Percentiles rank a stretch among this genome's conserved stretches.
Evolutionary conservation across 1,284 basidiomycete genomes (phyloP).

Genomic region (Sporisorium sorghi): DNA sequence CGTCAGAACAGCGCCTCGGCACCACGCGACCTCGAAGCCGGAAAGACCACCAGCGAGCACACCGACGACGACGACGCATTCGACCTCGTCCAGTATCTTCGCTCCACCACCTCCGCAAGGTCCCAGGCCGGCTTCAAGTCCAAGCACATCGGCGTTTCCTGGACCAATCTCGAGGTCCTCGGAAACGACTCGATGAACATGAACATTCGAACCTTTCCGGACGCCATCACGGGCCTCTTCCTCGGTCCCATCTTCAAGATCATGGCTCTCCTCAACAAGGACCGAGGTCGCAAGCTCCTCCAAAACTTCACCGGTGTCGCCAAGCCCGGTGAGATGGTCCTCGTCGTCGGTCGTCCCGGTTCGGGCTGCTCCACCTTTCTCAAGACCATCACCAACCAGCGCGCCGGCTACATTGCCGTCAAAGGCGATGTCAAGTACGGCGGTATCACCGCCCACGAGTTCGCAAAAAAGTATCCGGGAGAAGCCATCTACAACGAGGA

Average conservation of each 20-base stretch:
- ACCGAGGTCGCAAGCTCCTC: constrained; percentile 33
- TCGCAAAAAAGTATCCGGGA: constrained; percentile 56
- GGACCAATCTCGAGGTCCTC: constrained; percentile 52
- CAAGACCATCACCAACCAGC: constrained; percentile 74
- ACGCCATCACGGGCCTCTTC: constrained; percentile 61
- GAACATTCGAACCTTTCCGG: constrained; percentile 65
- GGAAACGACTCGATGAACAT: constrained; percentile 54
- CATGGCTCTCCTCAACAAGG: constrained; percentile 48
- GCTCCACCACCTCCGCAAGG: constrained; percentile 75
- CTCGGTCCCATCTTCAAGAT: constrained; percentile 68
- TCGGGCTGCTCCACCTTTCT: constrained; percentile 76
- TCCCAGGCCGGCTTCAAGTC: constrained; percentile 67
- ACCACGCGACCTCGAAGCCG: constrained; percentile 29
- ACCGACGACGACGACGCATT: constrained; percentile 72
- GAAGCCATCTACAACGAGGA: constrained; percentile 59
- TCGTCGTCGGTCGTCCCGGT: constrained; percentile 73
- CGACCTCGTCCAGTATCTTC: constrained; percentile 81
- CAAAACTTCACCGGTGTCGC: constrained; percentile 51
- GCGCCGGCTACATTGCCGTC: constrained; percentile 56
- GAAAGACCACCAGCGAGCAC: background rate
- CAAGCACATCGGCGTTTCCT: constrained; percentile 57
- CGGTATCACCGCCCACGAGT: constrained; percentile 74
- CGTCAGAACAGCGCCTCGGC: constrained; percentile 14
- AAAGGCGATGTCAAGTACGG: constrained; percentile 67
- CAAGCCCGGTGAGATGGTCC: constrained; percentile 76